Evolutionary conservation across 257 asterid genomes (phyloP), one percentile per base, ranked within the genome.

Genomic region (Solanum pinnatisectum): DNA sequence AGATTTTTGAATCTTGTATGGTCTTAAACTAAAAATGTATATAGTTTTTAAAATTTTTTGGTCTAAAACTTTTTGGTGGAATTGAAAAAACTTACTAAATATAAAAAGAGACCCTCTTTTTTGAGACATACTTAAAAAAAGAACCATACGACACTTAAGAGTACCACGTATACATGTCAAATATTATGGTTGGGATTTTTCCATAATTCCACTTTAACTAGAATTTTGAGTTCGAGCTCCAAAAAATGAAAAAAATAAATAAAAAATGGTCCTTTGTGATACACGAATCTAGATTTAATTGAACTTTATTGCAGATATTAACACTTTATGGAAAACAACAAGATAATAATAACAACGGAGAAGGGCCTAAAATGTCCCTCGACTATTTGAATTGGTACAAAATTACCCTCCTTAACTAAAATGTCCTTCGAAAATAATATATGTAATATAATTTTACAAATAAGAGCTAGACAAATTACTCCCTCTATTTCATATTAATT

Each of bases 181-280:
- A 5, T 52, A 52, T 16, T 16, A 6, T 52, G 9, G 60, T 52
- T 52, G 23, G 65, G 65, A 56, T 56, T 56, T 56, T 20, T 56
- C 65, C 65, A 56, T 20, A 56, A 20, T 56, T 6, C 65, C 65
- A 56, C 5, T 56, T 7, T 18, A 56, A 3, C 5, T 56, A 56
- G 11, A 20, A 20, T 0, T 7, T 56, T 20, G 4, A 20, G 65
- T 56, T 56, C 4, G 11, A 56, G 65, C 65, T 56, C 65, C 5
- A 1, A 7, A 56, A 56, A 56, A 56, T 56, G 0, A 52, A 52
- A 0, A 18, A 18, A 6, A 0, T 2, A 6, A 2, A 15, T 15
- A 49, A 49, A 49, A 16, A 5, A 52, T 56, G 10, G 25, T 5
- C 65, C n/a, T 56, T 20, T 20, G 2, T 20, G 10, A 56, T 56